Base-by-base conservation (phyloP, 805 yeast species). In the Osmozyma mogii region DNA sequence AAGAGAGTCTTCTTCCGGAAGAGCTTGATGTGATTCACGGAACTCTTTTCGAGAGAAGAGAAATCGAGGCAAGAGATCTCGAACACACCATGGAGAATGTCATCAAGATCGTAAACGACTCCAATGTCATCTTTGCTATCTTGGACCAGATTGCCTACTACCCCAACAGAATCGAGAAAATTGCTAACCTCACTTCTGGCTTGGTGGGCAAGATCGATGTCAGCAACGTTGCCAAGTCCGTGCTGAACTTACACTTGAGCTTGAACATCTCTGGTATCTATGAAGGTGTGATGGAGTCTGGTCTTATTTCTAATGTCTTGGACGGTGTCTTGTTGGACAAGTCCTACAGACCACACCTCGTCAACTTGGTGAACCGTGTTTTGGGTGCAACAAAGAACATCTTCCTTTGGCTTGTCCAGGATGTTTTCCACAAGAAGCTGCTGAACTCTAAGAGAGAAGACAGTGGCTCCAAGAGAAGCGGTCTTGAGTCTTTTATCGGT, bases 301-400 rank as follows among this genome's bases (percentile, higher is more conserved):
- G 69, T 0, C 49, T 63, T 14, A 39, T 58, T 12, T 37, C 48
- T 6, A 52, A 58, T 5, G 28, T 52, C 3, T 45, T 56, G 32
- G 65, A 63, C 35, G 68, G 68, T 0, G 34, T 61, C 9, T 43
- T 62, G 17, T 49, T 62, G 36, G 68, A 63, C 36, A 41, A 41
- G 1, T 30, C 30, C 19, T 58, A 41, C 38, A 45, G 63, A 28
- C 61, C 61, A 3, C 50, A 41, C 11, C 36, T 63, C 8, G 58
- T 53, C 5, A 41, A 54, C 27, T 37, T 62, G 21, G 43, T 50
- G 17, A 47, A 58, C 32, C 40, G 57, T 28, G 30, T 56, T n/a
- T 50, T 58, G 28, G 44, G 47, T 16, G 47, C 54, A 6, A 61
- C 56, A 44, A 54, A 52, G 39, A 47, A 43, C 21, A 14, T 43